phyloP scores from a whole-genome alignment of 495 filamentous ascomycete species.

The Platismatia glauca region DNA sequence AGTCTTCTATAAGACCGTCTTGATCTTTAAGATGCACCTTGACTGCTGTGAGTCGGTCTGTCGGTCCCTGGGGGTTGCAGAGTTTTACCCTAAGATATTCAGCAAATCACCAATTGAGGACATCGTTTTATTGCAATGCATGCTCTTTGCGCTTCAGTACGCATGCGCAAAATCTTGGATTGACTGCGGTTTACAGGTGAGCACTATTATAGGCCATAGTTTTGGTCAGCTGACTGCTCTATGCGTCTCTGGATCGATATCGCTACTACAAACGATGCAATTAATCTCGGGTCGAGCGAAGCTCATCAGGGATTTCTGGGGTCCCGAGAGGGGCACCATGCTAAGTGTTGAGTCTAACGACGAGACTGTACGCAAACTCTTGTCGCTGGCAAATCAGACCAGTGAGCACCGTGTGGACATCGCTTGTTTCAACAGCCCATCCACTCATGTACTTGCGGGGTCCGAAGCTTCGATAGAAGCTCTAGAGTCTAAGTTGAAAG shows the following conservation, averaged over 20 bases:
- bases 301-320: conserved; percentile 33
- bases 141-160: conserved; percentile 43
- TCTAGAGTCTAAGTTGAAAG: conserved; percentile 19
- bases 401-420: no score
- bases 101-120: no score
- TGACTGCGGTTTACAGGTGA: conserved; percentile 35
- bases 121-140: conserved; percentile 35
- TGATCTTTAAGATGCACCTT: conserved; percentile 34
- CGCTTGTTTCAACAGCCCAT: conserved; percentile 41
- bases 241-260: conserved; percentile 32
- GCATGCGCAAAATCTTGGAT: conserved; percentile 43
- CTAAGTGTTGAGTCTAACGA: conserved; percentile 36
- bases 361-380: conserved; percentile 14
- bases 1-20: conserved; percentile 28
- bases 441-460: conserved; percentile 32
- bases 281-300: conserved; percentile 34
- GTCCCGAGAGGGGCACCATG: conserved; percentile 38
- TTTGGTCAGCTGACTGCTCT: conserved; percentile 48
- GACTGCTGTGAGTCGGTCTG: conserved; percentile 37
- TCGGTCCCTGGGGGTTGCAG: no score
- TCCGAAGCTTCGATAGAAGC: conserved; percentile 28
- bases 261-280: conserved; percentile 32
- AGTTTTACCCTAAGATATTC: no score
- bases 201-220: conserved; percentile 41
- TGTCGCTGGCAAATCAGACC: no score